Base-by-base conservation (phyloP, 768 basidiomycete species). In the Suillus discolor region DNA sequence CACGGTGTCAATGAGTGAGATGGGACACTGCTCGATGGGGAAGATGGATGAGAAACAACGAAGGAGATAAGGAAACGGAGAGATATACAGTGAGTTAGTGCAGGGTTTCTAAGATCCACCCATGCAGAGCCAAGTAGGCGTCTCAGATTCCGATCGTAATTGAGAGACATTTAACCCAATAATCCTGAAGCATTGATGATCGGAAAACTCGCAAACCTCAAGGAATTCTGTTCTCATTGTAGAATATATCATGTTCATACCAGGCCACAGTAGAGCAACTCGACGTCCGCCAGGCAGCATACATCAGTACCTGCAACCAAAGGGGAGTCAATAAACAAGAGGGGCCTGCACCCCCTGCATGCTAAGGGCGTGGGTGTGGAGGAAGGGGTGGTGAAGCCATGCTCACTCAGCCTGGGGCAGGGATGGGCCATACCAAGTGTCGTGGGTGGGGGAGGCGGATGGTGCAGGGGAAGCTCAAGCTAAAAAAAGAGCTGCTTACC, bases 21-120 rank as follows among this genome's bases (percentile, higher is more conserved):
- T 23, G 31, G 49, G n/a, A 62, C 15, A 6, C 53, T 59, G 20
- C 15, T 57, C 53, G 20, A 11, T 15, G 28, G n/a, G 18, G 41
- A 20, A 62, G 31, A 45, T 38, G 47, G 18, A 34, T 15, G 31
- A n/a, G 25, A 28, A n/a, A 34, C 28, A 15, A 31, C 16, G 13
- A 38, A 4, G 4, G 45, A 20, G 53, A n/a, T 59, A 20, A 45
- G 20, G 13, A 57, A 60, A 25, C 18, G 25, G 16, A 28, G 5
- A 18, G 8, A 41, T 59, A 41, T 9, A 2, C 25, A 28, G 25
- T 28, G 25, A 28, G 25, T 28, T 23, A 13, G 47, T 28, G 15
- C 36, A 59, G 39, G 57, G 39, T 59, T 59, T 18, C 39, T 59
- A 18, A 60, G 57, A 41, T 60, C 57, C 57, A 39, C 25, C 57